Conservation (phyloP, 2,329 filamentous ascomycete genomes). For the Gremmenia infestans region DNA sequence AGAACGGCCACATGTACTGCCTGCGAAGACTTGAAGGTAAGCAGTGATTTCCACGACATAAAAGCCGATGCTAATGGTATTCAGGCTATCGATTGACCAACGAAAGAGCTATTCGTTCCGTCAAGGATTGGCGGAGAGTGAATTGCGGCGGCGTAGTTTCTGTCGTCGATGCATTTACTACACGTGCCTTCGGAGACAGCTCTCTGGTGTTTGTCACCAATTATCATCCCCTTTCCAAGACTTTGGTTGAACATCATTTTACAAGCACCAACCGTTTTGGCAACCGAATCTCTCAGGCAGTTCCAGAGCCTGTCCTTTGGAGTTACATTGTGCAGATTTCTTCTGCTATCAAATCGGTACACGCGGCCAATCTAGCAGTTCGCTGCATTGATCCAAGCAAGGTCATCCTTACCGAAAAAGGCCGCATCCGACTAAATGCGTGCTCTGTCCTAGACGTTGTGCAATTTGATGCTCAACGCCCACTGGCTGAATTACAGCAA, state of each 20-base stretch:
- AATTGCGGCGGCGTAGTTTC: slow-evolving; percentile 77
- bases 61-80: slow-evolving; percentile 5
- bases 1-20: slow-evolving; percentile 84
- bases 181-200: slow-evolving; percentile 86
- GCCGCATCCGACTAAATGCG: slow-evolving; percentile 79
- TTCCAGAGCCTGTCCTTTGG: slow-evolving; percentile 78
- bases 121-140: slow-evolving; percentile 86
- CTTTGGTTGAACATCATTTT: slow-evolving; percentile 79
- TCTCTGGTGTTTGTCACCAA: slow-evolving; percentile 92
- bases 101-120: slow-evolving; percentile 79
- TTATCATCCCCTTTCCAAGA: slow-evolving; percentile 88
- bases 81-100: slow-evolving; percentile 79
- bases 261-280: slow-evolving; percentile 33
- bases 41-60: slow-evolving; percentile 16
- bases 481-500: slow-evolving; percentile 73
- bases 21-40: slow-evolving; percentile 77
- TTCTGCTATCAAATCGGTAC: slow-evolving; percentile 81
- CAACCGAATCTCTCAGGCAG: slow-evolving; percentile 32
- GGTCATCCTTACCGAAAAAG: slow-evolving; percentile 84
- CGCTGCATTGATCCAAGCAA: slow-evolving; percentile 84
- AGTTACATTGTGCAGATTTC: slow-evolving; percentile 88
- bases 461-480: slow-evolving; percentile 66
- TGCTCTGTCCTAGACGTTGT: slow-evolving; percentile 89
- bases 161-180: slow-evolving; percentile 89
- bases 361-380: slow-evolving; percentile 74